Evolutionary conservation across 352 stramenopile genomes (phyloP), one percentile per base, ranked within the genome.

Genomic region (Pythium angustatum): DNA sequence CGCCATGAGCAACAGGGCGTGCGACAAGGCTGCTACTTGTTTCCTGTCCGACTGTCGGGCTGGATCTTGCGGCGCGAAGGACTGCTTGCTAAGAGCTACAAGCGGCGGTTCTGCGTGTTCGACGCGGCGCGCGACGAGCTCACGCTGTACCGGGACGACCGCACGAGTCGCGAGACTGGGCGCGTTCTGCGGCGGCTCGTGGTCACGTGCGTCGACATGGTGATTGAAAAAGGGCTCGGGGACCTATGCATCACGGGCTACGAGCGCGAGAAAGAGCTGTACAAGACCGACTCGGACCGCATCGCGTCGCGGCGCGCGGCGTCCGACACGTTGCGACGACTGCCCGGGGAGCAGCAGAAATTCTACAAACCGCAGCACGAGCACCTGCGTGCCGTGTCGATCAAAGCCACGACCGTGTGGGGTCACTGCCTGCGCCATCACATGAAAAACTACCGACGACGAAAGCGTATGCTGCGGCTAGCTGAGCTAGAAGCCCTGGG

Each of bases 381-480:
- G 59, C 56, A 44, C 6, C 64, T 90, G 22, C 74, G 77, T 12
- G 67, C 78, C 0, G 78, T 90, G 31, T 81, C 75, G 41, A 44
- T 53, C 7, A 87, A 87, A 43, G 49, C 72, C 3, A 67, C 72
- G 12, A 73, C 58, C 9, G 73, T 90, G 15, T 90, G 76, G 81
- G 63, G 75, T 17, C 81, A 90, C 61, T 90, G 81, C 64, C 84
- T 90, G 24, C 81, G 78, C 56, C 74, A 82, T 48, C 77, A 87
- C 47, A 81, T 86, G 78, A 79, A 78, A 54, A 83, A 78, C 55
- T 75, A 83, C 47, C 40, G 52, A 14, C 55, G 78, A 15, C 66
- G 71, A 1, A 59, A 53, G 26, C 58, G 68, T 31, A 43, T 67
- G 28, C 24, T 54, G 27, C 41, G 44, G 11, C 58, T 64, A 2